phyloP scores from a whole-genome alignment of 2,329 filamentous ascomycete species.

The Aureobasidium uvarum region DNA sequence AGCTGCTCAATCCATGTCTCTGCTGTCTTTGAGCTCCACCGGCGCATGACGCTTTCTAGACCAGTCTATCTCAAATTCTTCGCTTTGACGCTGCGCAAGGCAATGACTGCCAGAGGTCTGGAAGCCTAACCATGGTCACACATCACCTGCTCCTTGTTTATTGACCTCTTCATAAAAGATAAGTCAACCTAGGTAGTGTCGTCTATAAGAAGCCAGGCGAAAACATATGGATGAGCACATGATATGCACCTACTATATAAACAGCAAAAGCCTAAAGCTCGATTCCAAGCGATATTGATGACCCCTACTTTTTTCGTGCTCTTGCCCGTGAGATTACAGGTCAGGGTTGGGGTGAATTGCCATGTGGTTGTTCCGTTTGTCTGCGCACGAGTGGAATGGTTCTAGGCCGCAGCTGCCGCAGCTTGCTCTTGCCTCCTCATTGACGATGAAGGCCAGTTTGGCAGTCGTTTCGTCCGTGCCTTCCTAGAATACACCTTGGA shows the following conservation, averaged over 20 bases:
- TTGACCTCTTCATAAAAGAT: too few species aligned
- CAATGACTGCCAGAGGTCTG: neutral
- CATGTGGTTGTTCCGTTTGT: neutral
- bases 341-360: neutral
- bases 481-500: neutral
- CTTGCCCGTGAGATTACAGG: neutral
- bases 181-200: neutral
- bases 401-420: neutral
- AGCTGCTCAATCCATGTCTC: neutral
- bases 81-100: neutral
- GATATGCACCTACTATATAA: neutral
- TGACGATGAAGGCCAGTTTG: neutral
- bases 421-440: neutral
- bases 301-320: neutral
- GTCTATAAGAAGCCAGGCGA: neutral
- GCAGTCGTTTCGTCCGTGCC: neutral
- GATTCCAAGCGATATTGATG: neutral
- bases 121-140: neutral
- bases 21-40: constrained; percentile 10
- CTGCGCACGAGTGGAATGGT: neutral
- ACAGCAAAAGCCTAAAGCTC: neutral
- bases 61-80: neutral
- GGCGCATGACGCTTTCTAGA: neutral
- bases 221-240: neutral
- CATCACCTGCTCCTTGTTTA: too few species aligned